Evolutionary conservation across 2,329 filamentous ascomycete species (phyloP), one percentile per base, ranked within the genome.

Genomic region (Niveomyces coronatus): DNA sequence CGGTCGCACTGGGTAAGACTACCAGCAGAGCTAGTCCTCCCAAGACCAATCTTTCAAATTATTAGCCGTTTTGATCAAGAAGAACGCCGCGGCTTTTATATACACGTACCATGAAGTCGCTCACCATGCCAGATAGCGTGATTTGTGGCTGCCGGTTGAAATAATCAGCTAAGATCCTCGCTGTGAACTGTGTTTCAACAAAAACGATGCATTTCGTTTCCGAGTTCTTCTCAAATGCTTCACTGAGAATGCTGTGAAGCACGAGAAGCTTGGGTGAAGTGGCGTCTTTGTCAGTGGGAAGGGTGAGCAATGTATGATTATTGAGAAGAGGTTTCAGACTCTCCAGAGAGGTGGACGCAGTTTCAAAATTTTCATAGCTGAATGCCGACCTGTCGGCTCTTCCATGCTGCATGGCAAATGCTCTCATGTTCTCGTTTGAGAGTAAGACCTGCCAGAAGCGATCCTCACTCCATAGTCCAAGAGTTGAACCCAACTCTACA

Each of bases 401-500:
- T 43, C 70, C 69, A 2, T 71, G 68, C 41, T 69, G 64, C 40
- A 72, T 67, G 34, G 82, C 71, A 3, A 85, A 62, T 45, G 75
- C 82, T 4, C 65, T 63, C 0, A 74, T 60, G 41, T 81, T 73
- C 3, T 76, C 65, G 5, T 84, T 74, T 0, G 70, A 68, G 16
- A 94, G 65, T 10, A 75, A 72, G 22, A 85, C 70, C 38, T 72
- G 67, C 87, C 87, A 94, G 41, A 85, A 79, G 35, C 77, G 68
- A 53, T 98, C 87, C 1, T 86, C 78, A 47, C 83, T 85, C 89
- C 91, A 96, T 3, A 70, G 61, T 1, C 91, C 91, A 4, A 96
- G 67, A 29, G 82, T 70, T 3, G 74, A 70, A 2, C 74, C 76
- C 3, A 79, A 73, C 8, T 70, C 60, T 19, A 64, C 20, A 2